Base-by-base conservation (phyloP, 1,139 yeast genomes). In the Torulaspora pretoriensis region DNA sequence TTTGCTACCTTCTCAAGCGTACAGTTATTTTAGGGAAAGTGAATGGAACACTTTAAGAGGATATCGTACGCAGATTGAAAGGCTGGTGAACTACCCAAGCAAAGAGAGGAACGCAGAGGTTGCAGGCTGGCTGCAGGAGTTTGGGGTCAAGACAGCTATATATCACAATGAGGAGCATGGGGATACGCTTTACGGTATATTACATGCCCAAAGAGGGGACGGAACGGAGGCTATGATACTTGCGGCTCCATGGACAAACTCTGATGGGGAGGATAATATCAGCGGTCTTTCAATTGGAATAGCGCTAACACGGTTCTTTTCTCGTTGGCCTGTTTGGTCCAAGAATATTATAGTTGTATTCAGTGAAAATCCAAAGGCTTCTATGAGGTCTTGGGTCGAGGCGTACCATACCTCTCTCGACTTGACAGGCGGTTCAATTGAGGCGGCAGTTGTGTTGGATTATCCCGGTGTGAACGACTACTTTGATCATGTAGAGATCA, bases 11-110 rank as follows among this genome's bases (percentile, higher is more conserved):
- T 90, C 95, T 0, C 97, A 92, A 63, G 97, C 92, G 2, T 83
- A 83, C 56, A 83, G 96, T 13, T 89, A 88, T 62, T 94, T 88
- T 64, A 73, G 97, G 47, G 97, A 90, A 57, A 81, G 92, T 41
- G 98, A 92, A 60, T 92, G 97, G 97, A 88, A 90, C 59, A 72
- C 86, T 45, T 80, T 89, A 22, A 71, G 97, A 47, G 98, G 97
- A 0, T 89, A 83, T 61, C 73, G 96, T 49, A 42, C 61, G 50
- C 56, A 68, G 67, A 57, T 75, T 61, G 67, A 73, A 60, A 48
- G 55, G 49, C 53, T 70, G 39, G 60, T 61, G 14, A 51, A 59
- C 26, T 41, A 46, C 8, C 51, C 65, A 10, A 56, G 63, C 2
- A 69, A 64, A n/a, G 54, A 59, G 22, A 68, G 79, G 49, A 78